Conservation (phyloP, 768 basidiomycete genomes). For the Serendipita sp. region DNA sequence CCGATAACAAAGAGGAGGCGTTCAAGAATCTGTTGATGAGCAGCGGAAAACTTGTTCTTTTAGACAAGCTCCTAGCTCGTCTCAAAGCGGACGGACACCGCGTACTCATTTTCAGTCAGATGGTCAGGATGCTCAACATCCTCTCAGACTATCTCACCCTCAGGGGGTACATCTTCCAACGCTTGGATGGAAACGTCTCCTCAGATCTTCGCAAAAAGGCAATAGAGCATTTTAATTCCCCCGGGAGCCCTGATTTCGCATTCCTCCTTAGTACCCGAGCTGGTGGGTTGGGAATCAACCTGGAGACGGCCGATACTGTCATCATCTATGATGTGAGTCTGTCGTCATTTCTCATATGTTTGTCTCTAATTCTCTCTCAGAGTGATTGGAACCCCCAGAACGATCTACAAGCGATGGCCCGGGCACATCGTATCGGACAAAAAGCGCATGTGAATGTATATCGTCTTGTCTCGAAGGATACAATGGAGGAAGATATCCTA, state of each 20-base stretch:
- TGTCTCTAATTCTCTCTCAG: slow-evolving; percentile 24
- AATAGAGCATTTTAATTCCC: slow-evolving; percentile 93
- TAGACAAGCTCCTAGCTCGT: slow-evolving; percentile 88
- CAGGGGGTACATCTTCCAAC: slow-evolving; percentile 82
- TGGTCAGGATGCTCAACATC: slow-evolving; percentile 98
- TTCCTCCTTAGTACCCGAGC: slow-evolving; percentile 94
- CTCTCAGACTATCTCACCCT: slow-evolving; percentile 91
- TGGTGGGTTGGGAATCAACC: slow-evolving; percentile 94
- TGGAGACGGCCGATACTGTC: slow-evolving; percentile 97
- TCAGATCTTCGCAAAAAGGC: slow-evolving; percentile 88
- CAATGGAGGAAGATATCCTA: slow-evolving; percentile 97
- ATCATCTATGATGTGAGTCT: slow-evolving; percentile 90
- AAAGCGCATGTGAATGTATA: slow-evolving; percentile 98
- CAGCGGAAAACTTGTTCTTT: slow-evolving; percentile 94
- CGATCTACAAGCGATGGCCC: slow-evolving; percentile 97
- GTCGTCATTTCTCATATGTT: not conserved
- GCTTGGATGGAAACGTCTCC: slow-evolving; percentile 81
- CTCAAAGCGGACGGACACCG: slow-evolving; percentile 87
- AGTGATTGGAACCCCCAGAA: slow-evolving; percentile 99
- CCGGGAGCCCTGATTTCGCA: slow-evolving; percentile 87
- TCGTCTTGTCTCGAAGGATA: slow-evolving; percentile 96
- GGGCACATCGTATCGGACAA: slow-evolving; percentile 97
- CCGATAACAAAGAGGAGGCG: slow-evolving; percentile 57
- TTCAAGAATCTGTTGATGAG: slow-evolving; percentile 96
- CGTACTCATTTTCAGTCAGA: slow-evolving; percentile 97